Base-by-base conservation (phyloP, 1,284 basidiomycete genomes). In the Blastosporella zonata region DNA sequence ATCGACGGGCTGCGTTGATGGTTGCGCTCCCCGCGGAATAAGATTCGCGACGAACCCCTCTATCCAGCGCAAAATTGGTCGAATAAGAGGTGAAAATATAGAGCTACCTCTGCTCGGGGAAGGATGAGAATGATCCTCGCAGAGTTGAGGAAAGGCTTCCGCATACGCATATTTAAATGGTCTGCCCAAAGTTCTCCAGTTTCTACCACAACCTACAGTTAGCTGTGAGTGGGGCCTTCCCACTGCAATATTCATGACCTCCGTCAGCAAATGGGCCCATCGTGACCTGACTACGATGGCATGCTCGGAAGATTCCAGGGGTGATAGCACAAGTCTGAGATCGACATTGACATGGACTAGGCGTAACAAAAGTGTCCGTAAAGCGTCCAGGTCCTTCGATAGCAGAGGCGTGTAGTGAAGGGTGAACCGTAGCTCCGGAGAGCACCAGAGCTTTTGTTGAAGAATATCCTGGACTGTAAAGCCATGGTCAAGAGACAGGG, bases 161-260 rank as follows among this genome's bases (percentile, higher is more conserved):
- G 41, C 6, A 41, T 31, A 25, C 27, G 36, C 48, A 23, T 50
- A 54, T 15, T 41, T 25, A 28, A 54, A 54, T 2, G 52, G 52
- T 28, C 43, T 36, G 12, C 49, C 45, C 20, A 45, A 23, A 2
- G 44, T 47, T 18, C 18, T 25, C 52, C 45, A 47, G 9, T 23
- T 23, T 1, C 6, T 15, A 12, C 52, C 49, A 5, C 41, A 23
- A 28, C 21, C 38, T 12, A 54, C 52, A 3, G 35, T 50, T 5
- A 54, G 31, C 20, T 34, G 34, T 3, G 52, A 50, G 8, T 47
- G 35, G 1, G 48, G 27, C 13, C 47, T 54, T 28, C 17, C 36
- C 10, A 29, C 49, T 10, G 44, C 46, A 13, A 46, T 31, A 22
- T 48, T 54, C 45, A 54, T 43, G 13, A 54, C 35, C 18, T 50